Evolutionary conservation across 495 filamentous ascomycete species (phyloP).

Genomic region (Xylaria castorea): DNA sequence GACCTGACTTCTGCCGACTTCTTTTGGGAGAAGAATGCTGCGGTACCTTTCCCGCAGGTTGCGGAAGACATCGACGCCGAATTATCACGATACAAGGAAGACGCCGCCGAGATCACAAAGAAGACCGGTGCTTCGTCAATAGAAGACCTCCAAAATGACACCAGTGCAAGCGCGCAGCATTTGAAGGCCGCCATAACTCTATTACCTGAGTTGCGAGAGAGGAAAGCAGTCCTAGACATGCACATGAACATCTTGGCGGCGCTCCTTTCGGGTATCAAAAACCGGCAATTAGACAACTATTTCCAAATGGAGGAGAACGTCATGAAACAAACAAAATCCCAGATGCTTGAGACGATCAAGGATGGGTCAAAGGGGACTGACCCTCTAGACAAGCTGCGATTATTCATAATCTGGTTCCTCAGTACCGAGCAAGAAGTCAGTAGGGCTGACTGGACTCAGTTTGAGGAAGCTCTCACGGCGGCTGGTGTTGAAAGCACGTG

Average conservation of each 20-base stretch:
- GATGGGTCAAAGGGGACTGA: conserved; percentile 81
- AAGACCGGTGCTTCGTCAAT: conserved; percentile 93
- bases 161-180: conserved; percentile 86
- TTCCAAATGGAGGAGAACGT: conserved; percentile 96
- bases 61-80: conserved; percentile 95
- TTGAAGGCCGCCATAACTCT: conserved; percentile 94
- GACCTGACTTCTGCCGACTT: conserved; percentile 92
- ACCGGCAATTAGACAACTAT: conserved; percentile 93
- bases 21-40: conserved; percentile 97
- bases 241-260: conserved; percentile 98
- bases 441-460: conserved; percentile 80
- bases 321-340: conserved; percentile 87
- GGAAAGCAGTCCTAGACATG: conserved; percentile 93
- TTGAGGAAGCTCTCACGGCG: conserved; percentile 82
- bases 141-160: conserved; percentile 92
- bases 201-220: conserved; percentile 88
- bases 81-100: conserved; percentile 92
- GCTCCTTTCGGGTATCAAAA: conserved; percentile 86
- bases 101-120: conserved; percentile 91
- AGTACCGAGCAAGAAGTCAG: conserved; percentile 91
- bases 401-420: conserved; percentile 98
- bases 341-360: conserved; percentile 87
- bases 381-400: conserved; percentile 83
- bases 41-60: conserved; percentile 91
- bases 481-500: conserved; percentile 76